Percentiles rank a stretch among this genome's conserved stretches.
Conservation (phyloP, 148 eudicot species). For the Nepenthes mirabilis region DNA sequence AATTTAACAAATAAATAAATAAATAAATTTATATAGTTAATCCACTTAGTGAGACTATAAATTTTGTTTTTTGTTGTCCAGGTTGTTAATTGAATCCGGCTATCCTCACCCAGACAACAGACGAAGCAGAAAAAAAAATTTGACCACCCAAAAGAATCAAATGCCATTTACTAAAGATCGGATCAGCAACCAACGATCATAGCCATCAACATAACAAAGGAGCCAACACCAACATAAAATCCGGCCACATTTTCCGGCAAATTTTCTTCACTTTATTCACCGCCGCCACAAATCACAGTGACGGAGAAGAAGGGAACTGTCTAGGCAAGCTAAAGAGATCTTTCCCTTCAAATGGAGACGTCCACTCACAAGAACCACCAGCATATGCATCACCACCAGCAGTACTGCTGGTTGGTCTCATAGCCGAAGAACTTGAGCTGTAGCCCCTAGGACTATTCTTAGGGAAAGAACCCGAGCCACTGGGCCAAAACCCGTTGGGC, state of each 20-base stretch:
- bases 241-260: constrained; percentile 23
- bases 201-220: constrained; percentile 9
- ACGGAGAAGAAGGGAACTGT: constrained; percentile 89
- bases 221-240: constrained; percentile 39
- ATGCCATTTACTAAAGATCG: neutral
- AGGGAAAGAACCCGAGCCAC: neutral
- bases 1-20: no score
- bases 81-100: no score
- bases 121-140: neutral
- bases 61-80: no score
- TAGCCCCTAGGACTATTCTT: constrained; percentile 7
- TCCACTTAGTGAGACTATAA: no score
- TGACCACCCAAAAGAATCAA: no score
- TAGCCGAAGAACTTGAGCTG: constrained; percentile 24
- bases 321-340: constrained; percentile 85
- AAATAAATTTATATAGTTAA: no score
- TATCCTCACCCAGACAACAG: no score
- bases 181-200: neutral
- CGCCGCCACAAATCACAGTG: constrained; percentile 38
- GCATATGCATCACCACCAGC: constrained; percentile 26
- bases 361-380: constrained; percentile 67
- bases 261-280: constrained; percentile 24
- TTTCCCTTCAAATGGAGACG: constrained; percentile 92
- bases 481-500: neutral
- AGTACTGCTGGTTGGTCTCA: constrained; percentile 5